phyloP scores from a whole-genome alignment of 345 rosid species.

The Raphanus sativus region DNA sequence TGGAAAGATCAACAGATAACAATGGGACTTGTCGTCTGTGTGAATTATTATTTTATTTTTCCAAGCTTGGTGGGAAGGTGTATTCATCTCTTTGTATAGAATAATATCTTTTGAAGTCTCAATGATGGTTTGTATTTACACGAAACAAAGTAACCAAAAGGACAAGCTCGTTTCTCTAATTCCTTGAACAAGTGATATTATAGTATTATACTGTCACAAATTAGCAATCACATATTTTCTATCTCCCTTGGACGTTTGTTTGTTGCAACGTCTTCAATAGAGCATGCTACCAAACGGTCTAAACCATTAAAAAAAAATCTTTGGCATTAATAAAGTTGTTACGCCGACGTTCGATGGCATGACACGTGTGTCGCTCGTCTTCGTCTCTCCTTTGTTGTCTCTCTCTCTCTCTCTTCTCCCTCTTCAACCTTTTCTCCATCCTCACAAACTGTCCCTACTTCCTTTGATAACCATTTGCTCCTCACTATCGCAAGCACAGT shows the following conservation, averaged over 20 bases:
- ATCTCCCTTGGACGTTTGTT: not conserved
- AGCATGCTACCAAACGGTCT: not conserved
- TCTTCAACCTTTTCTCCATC: constrained; percentile 16
- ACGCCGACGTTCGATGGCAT: constrained; percentile 29
- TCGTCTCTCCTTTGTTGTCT: constrained; percentile 15
- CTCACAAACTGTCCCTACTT: constrained; percentile 12
- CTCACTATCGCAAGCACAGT: not conserved
- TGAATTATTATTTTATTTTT: not conserved
- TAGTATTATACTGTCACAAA: no score
- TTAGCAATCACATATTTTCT: not conserved
- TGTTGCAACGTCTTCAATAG: not conserved
- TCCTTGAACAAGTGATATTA: not conserved
- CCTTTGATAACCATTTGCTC: constrained; percentile 5
- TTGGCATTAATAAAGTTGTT: not conserved
- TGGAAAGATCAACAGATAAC: no score
- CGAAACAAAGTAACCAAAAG: constrained; percentile 13
- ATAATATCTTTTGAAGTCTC: constrained; percentile 1
- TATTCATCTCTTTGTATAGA: constrained; percentile 29
- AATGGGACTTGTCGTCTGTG: no score
- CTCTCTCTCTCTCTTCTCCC: not conserved
- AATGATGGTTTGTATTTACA: constrained; percentile 22
- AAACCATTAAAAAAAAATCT: not conserved
- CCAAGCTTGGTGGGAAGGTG: constrained; percentile 18
- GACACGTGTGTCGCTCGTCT: constrained; percentile 26
- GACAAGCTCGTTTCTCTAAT: not conserved